A percentile compares a stretch with the other conserved stretches of the same genome.
These are phyloP conservation scores for Helicocarpus griseus DNA, from an alignment of 2,329 filamentous ascomycete genomes.

Conservation along the genomic window DNA sequence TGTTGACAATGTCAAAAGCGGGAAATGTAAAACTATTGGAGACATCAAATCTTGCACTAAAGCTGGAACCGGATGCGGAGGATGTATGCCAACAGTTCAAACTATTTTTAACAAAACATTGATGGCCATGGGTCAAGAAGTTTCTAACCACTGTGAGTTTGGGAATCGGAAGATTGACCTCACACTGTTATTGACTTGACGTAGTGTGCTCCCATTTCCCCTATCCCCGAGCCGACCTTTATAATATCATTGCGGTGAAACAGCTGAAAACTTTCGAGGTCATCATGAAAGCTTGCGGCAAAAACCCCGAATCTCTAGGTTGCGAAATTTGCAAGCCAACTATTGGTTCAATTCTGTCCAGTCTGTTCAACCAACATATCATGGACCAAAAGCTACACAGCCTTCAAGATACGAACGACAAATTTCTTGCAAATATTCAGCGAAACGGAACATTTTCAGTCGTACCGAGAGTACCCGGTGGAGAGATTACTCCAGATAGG, in stretches of 20 bases:
- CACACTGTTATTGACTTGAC: neutral
- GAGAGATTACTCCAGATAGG: constrained; percentile 81
- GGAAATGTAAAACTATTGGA: constrained; percentile 68
- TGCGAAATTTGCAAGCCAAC: constrained; percentile 83
- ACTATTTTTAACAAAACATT: constrained; percentile 87
- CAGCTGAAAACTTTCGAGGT: constrained; percentile 60
- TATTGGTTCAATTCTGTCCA: constrained; percentile 69
- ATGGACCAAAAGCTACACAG: constrained; percentile 62
- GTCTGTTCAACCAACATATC: constrained; percentile 74
- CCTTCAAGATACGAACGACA: constrained; percentile 84
- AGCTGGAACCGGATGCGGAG: constrained; percentile 81
- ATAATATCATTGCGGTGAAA: constrained; percentile 79
- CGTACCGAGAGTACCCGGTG: constrained; percentile 69
- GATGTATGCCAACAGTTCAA: constrained; percentile 79
- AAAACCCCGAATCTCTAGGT: constrained; percentile 60
- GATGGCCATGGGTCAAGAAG: constrained; percentile 73
- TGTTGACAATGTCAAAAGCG: constrained; percentile 61
- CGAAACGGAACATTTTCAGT: constrained; percentile 86
- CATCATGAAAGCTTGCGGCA: constrained; percentile 71
- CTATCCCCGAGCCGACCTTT: constrained; percentile 78
- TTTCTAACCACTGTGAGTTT: constrained; percentile 59
- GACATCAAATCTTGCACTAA: constrained; percentile 87
- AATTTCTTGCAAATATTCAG: constrained; percentile 81
- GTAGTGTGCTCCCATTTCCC: constrained; percentile 70
- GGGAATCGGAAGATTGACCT: neutral